Conservation (phyloP, 2,329 filamentous ascomycete genomes). For the Mycosphaerella sp. region DNA sequence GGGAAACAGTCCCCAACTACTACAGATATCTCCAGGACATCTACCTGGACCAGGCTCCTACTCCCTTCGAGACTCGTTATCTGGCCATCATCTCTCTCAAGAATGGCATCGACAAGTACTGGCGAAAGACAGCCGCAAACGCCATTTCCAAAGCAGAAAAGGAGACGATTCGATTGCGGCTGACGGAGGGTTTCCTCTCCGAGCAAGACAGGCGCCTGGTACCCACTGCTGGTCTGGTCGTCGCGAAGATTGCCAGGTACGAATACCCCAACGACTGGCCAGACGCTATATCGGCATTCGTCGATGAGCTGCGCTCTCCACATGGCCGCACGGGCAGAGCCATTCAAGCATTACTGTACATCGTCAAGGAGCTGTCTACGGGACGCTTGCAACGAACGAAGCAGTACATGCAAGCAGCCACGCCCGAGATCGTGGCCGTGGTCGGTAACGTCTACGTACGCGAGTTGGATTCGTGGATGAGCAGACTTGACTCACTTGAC, state of each 20-base stretch:
- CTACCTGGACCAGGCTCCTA: constrained; percentile 74
- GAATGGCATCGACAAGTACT: constrained; percentile 92
- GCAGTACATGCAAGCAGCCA: constrained; percentile 67
- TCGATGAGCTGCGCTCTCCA: constrained; percentile 54
- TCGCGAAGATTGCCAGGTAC: constrained; percentile 80
- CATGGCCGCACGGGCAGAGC: constrained; percentile 61
- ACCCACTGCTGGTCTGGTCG: constrained; percentile 78
- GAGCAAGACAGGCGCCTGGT: constrained; percentile 72
- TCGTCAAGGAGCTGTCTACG: constrained; percentile 85
- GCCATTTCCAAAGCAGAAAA: constrained; percentile 66
- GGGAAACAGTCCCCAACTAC: constrained; percentile 45
- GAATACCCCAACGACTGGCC: constrained; percentile 86
- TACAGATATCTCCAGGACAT: constrained; percentile 53
- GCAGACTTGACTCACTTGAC: not conserved
- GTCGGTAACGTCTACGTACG: constrained; percentile 61
- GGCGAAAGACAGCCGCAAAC: constrained; percentile 72
- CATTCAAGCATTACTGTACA: constrained; percentile 71
- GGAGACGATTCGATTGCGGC: constrained; percentile 62
- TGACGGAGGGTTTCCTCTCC: constrained; percentile 69
- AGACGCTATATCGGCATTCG: constrained; percentile 48
- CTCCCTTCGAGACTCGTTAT: constrained; percentile 71
- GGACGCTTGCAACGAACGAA: constrained; percentile 70
- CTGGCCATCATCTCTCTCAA: constrained; percentile 91
- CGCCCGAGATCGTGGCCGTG: constrained; percentile 77
- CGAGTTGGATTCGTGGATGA: not conserved